phyloP scores from a whole-genome alignment of 2,329 filamentous ascomycete species.

The Apiospora koreana region DNA sequence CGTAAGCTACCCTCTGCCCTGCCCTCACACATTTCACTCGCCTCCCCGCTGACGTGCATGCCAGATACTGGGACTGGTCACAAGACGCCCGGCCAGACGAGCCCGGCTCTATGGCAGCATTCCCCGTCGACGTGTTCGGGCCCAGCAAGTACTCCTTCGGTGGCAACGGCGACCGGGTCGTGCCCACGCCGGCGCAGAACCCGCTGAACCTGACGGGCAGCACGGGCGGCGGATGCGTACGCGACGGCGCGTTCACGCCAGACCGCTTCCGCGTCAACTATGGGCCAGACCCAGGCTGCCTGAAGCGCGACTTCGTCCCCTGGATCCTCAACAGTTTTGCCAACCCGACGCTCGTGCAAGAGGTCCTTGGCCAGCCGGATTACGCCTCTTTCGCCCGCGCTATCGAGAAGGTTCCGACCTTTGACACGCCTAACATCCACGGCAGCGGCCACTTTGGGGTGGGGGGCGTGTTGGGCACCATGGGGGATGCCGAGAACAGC shows the following conservation, averaged over 20 bases:
- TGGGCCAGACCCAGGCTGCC: constrained; percentile 5
- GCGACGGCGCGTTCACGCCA: constrained; percentile 8
- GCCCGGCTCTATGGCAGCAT: background rate
- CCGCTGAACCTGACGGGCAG: constrained; percentile 11
- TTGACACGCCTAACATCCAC: background rate
- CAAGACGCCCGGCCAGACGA: background rate
- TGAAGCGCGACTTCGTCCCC: constrained; percentile 10
- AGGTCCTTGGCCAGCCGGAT: constrained; percentile 2
- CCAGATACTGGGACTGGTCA: constrained; percentile 14
- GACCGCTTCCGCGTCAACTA: constrained; percentile 11
- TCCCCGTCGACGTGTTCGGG: background rate
- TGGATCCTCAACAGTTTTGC: constrained; percentile 8
- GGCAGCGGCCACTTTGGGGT: background rate
- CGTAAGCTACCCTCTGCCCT: background rate
- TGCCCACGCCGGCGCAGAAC: background rate
- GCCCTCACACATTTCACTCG: background rate
- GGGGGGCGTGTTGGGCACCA: constrained; percentile 7
- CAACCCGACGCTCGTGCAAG: background rate
- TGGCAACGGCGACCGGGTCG: constrained; percentile 9
- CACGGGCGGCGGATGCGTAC: constrained; percentile 8
- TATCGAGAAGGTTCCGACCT: background rate
- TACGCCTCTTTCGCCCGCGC: background rate
- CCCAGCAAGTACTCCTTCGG: constrained; percentile 8
- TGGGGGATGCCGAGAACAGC: background rate
- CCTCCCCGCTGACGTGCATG: background rate